Base-by-base conservation (phyloP, 495 filamentous ascomycete genomes). In the Patellaria atrata region DNA sequence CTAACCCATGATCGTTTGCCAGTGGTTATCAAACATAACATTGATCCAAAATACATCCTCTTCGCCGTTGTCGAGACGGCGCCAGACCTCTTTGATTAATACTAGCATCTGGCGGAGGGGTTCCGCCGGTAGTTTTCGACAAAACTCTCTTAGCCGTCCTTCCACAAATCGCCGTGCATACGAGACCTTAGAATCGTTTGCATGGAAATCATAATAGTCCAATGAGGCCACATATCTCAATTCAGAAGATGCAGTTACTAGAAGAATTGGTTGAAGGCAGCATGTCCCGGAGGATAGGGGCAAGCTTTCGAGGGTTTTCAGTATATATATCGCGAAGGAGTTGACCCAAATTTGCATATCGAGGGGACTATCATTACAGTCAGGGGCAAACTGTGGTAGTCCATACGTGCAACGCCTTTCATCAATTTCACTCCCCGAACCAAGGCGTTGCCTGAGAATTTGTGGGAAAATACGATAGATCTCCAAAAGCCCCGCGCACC, bases 1-100 rank as follows among this genome's bases (percentile, higher is more conserved):
- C n/a, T n/a, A n/a, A n/a, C 68, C 68, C 65, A 73, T 71, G 2
- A 67, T 67, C 5, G 68, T 71, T 47, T 68, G 59, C 66, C 67
- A 71, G 11, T 63, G 62, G 27, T 64, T 67, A 44, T 70, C 63
- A 38, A 68, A 59, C 64, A 70, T 67, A 14, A 73, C 60, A 52
- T 73, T 67, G 41, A 73, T 61, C 68, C 68, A 73, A 46, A 62
- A 63, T 15, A 45, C 41, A 5, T 47, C 32, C 14, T 38, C 16
- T n/a, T n/a, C n/a, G 4, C 47, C 47, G 14, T 35, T 47, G 50
- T 73, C 68, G 51, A 64, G 57, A 16, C 63, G 45, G 18, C 43
- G 48, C 68, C 68, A 73, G 0, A 67, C 62, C 49, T 71, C 68
- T 37, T 53, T 44, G 0, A 71, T 63, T 1, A 71, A 38, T 25